Conservation (phyloP, 2,329 filamentous ascomycete species). For the Apiospora koreana region DNA sequence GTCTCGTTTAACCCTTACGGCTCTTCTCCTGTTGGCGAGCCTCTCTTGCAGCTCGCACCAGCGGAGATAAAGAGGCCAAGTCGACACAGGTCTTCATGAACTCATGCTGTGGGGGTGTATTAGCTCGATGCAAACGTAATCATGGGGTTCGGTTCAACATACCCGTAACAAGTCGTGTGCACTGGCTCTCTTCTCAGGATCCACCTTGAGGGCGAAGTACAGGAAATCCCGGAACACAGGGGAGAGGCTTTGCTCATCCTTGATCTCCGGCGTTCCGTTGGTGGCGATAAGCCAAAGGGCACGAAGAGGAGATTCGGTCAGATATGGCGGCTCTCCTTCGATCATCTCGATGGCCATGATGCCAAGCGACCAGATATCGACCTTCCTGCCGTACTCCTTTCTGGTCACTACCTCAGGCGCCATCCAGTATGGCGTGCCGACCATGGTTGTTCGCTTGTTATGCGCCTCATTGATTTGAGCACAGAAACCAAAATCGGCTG, state of each 20-base stretch:
- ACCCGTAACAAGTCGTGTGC: slow-evolving; percentile 92
- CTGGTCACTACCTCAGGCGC: slow-evolving; percentile 95
- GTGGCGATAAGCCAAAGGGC: slow-evolving; percentile 96
- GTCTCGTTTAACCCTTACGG: slow-evolving; percentile 56
- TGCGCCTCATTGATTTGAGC: slow-evolving; percentile 97
- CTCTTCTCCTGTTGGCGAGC: slow-evolving; percentile 85
- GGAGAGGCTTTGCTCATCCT: slow-evolving; percentile 83
- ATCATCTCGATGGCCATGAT: slow-evolving; percentile 99
- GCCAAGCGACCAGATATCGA: slow-evolving; percentile 97
- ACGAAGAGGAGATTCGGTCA: slow-evolving; percentile 90
- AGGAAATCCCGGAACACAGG: slow-evolving; percentile 88
- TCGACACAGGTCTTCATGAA: slow-evolving; percentile 80
- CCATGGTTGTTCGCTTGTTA: slow-evolving; percentile 98
- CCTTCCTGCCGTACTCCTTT: slow-evolving; percentile 97
- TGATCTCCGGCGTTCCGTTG: slow-evolving; percentile 92
- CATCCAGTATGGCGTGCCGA: slow-evolving; percentile 99
- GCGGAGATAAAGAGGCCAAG: slow-evolving; percentile 75
- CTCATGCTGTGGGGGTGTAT: slow-evolving; percentile 59
- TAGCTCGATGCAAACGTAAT: slow-evolving; percentile 16
- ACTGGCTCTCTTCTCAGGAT: slow-evolving; percentile 94
- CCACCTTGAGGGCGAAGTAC: slow-evolving; percentile 90
- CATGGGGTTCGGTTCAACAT: slow-evolving; percentile 41
- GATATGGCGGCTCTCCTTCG: slow-evolving; percentile 93
- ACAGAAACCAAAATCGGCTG: slow-evolving; percentile 97
- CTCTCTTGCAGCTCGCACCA: slow-evolving; percentile 83